A percentile compares a stretch with the other conserved stretches of the same genome.
These are phyloP conservation scores for Cercospora sp. DNA, from an alignment of 2,329 filamentous ascomycete genomes.

Conservation along the genomic window DNA sequence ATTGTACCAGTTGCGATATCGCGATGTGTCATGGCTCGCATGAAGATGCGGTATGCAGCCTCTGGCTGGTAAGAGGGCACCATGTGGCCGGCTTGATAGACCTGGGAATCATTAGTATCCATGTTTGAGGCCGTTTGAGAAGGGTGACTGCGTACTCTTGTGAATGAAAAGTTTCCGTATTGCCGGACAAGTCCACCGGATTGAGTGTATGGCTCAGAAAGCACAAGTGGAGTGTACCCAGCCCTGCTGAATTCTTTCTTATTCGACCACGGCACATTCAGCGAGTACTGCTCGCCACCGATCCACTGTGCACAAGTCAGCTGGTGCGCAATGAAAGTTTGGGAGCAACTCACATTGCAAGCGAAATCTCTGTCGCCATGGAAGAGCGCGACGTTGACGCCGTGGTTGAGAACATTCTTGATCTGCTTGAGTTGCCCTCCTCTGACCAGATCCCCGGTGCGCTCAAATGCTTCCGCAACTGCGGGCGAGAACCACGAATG, in stretches of 20 bases:
- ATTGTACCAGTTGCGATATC: slow-evolving; percentile 41
- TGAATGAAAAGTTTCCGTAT: slow-evolving; percentile 43
- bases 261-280: slow-evolving; percentile 50
- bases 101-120: slow-evolving; percentile 18
- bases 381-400: slow-evolving; percentile 64
- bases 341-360: slow-evolving; percentile 36
- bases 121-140: neutral
- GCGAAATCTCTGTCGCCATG: slow-evolving; percentile 65
- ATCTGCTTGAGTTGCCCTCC: slow-evolving; percentile 42
- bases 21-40: slow-evolving; percentile 36
- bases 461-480: slow-evolving; percentile 46
- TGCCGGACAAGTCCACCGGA: slow-evolving; percentile 37
- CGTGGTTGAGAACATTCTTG: slow-evolving; percentile 43
- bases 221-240: slow-evolving; percentile 46
- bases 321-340: neutral
- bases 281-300: slow-evolving; percentile 55
- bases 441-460: slow-evolving; percentile 46
- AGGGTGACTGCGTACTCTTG: slow-evolving; percentile 28
- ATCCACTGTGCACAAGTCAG: slow-evolving; percentile 45
- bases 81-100: slow-evolving; percentile 49
- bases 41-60: slow-evolving; percentile 42
- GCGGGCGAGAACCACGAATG: slow-evolving; percentile 27
- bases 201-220: slow-evolving; percentile 30
- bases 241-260: slow-evolving; percentile 49
- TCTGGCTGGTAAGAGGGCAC: slow-evolving; percentile 41